Conservation (phyloP, 225 moss, liverwort and hornwort species). For the Physcomitrium patens region DNA sequence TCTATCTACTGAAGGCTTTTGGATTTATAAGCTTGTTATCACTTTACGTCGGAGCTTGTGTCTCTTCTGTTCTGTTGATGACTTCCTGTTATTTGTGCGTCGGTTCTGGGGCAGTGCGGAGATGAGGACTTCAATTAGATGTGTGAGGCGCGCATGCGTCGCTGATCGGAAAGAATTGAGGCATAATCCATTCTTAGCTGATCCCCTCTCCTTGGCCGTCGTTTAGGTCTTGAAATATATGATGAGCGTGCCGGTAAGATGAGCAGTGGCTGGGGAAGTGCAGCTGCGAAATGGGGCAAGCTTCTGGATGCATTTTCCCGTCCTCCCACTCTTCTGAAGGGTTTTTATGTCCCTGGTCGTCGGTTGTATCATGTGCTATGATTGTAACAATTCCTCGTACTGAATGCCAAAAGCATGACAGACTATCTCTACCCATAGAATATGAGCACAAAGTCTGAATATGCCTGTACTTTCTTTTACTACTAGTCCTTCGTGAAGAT, state of each 20-base stretch:
- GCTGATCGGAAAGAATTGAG: conserved; percentile 36
- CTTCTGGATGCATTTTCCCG: no score
- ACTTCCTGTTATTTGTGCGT: background rate
- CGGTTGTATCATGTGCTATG: conserved; percentile 4
- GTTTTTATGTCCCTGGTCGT: background rate
- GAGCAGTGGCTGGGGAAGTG: background rate
- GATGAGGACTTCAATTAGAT: conserved; percentile 50
- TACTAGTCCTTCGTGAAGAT: no score
- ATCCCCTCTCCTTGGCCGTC: background rate
- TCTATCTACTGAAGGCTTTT: no score
- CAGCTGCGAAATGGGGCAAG: background rate
- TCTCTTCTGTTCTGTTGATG: no score
- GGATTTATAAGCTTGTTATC: no score
- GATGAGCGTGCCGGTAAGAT: no score
- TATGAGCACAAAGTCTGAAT: conserved; percentile 7
- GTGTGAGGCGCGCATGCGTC: conserved; percentile 37
- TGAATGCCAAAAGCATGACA: conserved; percentile 26
- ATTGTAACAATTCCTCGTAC: conserved; percentile 13
- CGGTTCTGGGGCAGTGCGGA: background rate
- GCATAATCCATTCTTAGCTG: conserved; percentile 45
- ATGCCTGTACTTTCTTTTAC: background rate
- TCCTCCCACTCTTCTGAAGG: no score
- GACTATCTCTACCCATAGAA: conserved; percentile 24
- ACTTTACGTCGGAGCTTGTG: no score
- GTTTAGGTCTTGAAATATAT: background rate